Base-by-base conservation (phyloP, 2,329 filamentous ascomycete genomes). In the Clarireedia paspali region DNA sequence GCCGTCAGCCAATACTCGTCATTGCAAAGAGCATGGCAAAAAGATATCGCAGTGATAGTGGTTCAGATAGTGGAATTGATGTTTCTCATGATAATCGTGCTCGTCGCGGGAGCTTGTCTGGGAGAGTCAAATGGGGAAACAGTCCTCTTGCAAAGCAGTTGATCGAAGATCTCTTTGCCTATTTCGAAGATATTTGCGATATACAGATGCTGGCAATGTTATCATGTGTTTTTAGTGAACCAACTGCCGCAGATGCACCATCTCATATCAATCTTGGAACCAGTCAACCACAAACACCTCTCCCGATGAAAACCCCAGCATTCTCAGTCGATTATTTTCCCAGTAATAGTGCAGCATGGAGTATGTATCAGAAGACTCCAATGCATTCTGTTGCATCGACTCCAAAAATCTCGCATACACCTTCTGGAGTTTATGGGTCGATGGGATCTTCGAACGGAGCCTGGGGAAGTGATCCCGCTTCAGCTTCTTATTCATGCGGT, bases 131-230 rank as follows among this genome's bases (percentile, higher is more conserved):
- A 72, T 88, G 84, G 84, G 84, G 84, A 10, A 72, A 76, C 49
- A 84, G 85, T 63, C 84, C 84, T 4, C 71, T 87, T 47, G 84
- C 83, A 1, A 77, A 75, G 58, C 74, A 76, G n/a, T 75, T 86
- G 40, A 82, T 87, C 54, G 69, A 73, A 59, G 78, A 84, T 56
- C 70, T 87, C n/a, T 84, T 87, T 61, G 71, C 75, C 26, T 76
- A 87, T 65, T 88, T 81, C 64, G 84, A 87, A 67, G 75, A 71
- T 52, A 73, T 77, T 30, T 82, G 78, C 5, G 84, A 88, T 58
- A 71, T 86, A 12, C 84, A 88, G 67, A 88, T 88, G 84, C 67
- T 88, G 53, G 84, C 84, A 7, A 87, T 87, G 82, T 74, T 88
- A 27, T 84, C 84, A 1, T 87, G 84, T 67, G 79, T 87, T 56